Evolutionary conservation across 108 stramenopile genomes (phyloP), one percentile per base, ranked within the genome.

Genomic region (Cyclotella atomus): DNA sequence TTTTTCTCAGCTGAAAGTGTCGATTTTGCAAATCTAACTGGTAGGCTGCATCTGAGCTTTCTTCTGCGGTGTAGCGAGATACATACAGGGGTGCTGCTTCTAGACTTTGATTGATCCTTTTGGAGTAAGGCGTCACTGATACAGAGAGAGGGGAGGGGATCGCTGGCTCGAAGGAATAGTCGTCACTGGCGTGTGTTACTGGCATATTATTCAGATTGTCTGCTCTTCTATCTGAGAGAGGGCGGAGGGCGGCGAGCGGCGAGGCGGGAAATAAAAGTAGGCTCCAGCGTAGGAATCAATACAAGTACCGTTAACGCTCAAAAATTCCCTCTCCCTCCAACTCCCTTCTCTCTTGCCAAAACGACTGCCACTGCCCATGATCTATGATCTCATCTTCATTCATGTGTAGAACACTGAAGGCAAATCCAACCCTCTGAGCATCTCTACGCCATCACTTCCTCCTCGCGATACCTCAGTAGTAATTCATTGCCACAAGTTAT

Each of bases 61-160:
- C 77, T 43, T 77, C 77, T 1, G 57, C 49, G 15, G 77, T 71
- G 30, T 77, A 77, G 33, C 77, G 77, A 10, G 77, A 49, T n/a
- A 69, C 63, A 66, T 59, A 71, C 17, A 38, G 44, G 30, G n/a
- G n/a, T 38, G 64, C 1, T 21, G 23, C 28, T 1, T 30, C 29
- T 12, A 10, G 16, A 1, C 10, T 57, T 12, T 15, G 9, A 30
- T 32, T 57, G 1, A 32, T 12, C 14, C 28, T 12, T 30, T 30
- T 57, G 9, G 56, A 57, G 20, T 57, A 57, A 10, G 29, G 56
- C 12, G 56, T 57, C 9, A 57, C 56, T 1, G 56, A 57, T 19
- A 30, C 19, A 12, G 29, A 12, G 9, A 16, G 29, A 32, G 56
- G 56, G 56, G 29, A n/a, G 4, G 47, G 47, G 10, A 49, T 49